These are phyloP conservation scores for Antrodiella citrinella DNA, from an alignment of 768 basidiomycete species.

Conservation along the genomic window DNA sequence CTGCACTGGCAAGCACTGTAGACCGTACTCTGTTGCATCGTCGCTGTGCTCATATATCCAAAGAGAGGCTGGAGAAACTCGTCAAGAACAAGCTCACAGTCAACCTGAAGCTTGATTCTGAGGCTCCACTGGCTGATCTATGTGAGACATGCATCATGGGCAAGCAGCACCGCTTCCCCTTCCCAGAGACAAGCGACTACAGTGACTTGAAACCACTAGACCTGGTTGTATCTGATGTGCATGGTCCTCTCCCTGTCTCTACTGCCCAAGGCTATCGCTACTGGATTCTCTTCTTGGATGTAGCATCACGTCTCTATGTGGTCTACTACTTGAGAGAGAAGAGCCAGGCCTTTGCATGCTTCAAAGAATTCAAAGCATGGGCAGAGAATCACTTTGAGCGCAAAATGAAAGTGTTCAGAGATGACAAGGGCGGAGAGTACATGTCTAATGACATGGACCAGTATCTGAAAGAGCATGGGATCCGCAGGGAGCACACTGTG, in stretches of 20 bases:
- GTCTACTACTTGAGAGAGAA: conserved; percentile 13
- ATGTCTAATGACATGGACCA: conserved; percentile 11
- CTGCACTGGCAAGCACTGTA: no score
- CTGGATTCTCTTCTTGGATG: conserved; percentile 9
- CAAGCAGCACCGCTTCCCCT: background rate
- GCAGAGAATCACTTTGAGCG: conserved; percentile 10
- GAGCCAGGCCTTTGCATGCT: conserved; percentile 17
- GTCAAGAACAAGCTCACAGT: no score
- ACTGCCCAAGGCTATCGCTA: conserved; percentile 5
- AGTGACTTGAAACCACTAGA: no score
- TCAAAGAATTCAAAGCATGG: no score
- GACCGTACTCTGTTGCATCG: no score
- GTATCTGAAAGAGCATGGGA: conserved; percentile 13
- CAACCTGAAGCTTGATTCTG: no score
- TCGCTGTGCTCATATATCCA: background rate
- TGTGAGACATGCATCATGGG: no score
- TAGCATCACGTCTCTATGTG: no score
- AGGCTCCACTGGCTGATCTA: no score
- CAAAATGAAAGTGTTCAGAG: conserved; percentile 11
- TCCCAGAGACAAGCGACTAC: background rate
- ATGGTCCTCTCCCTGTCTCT: no score
- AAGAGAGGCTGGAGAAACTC: background rate
- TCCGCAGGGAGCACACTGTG: conserved; percentile 16
- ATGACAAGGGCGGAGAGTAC: conserved; percentile 22
- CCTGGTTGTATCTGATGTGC: no score